Evolutionary conservation across 2,329 filamentous ascomycete species (phyloP).

Genomic region (Epichloe scottii): DNA sequence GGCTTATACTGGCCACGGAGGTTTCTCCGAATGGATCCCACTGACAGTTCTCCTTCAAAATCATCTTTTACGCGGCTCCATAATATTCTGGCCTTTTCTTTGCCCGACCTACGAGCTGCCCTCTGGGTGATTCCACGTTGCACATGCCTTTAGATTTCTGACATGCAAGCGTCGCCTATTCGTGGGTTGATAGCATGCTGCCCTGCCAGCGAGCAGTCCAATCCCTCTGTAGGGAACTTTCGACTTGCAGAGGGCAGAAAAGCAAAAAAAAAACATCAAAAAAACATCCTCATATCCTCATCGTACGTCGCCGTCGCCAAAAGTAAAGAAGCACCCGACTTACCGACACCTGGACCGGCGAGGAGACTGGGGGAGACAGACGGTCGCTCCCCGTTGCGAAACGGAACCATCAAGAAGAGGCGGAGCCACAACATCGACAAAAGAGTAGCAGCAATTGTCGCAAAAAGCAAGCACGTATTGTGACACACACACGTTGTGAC

Average conservation of each 20-base stretch:
- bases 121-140: no score
- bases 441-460: neutral
- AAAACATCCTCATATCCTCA: neutral
- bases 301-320: neutral
- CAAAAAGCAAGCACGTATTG: conserved; percentile 4
- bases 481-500: conserved; percentile 1
- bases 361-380: neutral
- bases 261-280: neutral
- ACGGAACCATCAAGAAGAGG: neutral
- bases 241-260: neutral
- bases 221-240: neutral
- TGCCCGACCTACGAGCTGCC: no score
- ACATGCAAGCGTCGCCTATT: neutral
- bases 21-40: neutral
- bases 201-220: neutral
- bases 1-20: neutral
- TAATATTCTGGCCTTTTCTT: no score
- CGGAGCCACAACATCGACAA: neutral
- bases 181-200: neutral
- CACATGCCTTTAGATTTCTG: neutral
- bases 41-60: neutral
- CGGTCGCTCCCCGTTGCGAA: neutral
- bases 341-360: neutral
- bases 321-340: neutral
- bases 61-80: neutral